Conservation (phyloP, 2,329 filamentous ascomycete genomes). For the Penicillium janthinellum region DNA sequence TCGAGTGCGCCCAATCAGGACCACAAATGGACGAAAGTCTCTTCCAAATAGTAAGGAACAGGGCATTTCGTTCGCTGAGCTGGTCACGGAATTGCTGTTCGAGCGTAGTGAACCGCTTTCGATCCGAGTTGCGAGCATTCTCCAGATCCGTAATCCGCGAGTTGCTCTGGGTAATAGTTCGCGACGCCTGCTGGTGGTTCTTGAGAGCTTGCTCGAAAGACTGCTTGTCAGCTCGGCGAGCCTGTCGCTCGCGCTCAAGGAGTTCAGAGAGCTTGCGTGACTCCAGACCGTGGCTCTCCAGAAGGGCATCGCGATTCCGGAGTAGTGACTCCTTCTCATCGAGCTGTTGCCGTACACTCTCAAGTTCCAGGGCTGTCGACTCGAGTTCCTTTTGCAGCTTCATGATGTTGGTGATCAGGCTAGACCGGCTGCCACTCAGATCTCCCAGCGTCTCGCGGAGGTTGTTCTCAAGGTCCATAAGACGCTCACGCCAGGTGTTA, state of each 20-base stretch:
- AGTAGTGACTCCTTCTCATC: conserved; percentile 91
- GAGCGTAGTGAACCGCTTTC: conserved; percentile 71
- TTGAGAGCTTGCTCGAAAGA: conserved; percentile 87
- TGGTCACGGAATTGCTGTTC: conserved; percentile 85
- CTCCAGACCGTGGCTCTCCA: conserved; percentile 88
- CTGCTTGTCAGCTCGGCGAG: conserved; percentile 81
- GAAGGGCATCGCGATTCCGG: conserved; percentile 81
- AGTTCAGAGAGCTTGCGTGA: conserved; percentile 81
- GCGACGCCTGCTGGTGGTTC: conserved; percentile 82
- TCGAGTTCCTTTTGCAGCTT: conserved; percentile 89
- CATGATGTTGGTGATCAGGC: conserved; percentile 80
- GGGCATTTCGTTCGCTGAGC: conserved; percentile 82
- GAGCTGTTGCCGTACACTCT: conserved; percentile 72
- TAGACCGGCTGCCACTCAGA: conserved; percentile 80
- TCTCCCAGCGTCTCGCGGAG: conserved; percentile 85
- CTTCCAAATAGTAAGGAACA: conserved; percentile 89
- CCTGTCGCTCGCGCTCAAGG: conserved; percentile 85
- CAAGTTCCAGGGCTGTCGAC: conserved; percentile 77
- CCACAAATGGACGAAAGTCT: conserved; percentile 83
- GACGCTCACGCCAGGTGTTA: conserved; percentile 84
- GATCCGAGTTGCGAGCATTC: conserved; percentile 73
- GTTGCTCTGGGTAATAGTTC: conserved; percentile 83
- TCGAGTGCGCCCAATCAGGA: conserved; percentile 85
- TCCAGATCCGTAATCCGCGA: conserved; percentile 84
- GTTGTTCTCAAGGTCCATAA: conserved; percentile 87